phyloP scores from a whole-genome alignment of 1,139 yeast species.

The Suhomyces ambrosiae region DNA sequence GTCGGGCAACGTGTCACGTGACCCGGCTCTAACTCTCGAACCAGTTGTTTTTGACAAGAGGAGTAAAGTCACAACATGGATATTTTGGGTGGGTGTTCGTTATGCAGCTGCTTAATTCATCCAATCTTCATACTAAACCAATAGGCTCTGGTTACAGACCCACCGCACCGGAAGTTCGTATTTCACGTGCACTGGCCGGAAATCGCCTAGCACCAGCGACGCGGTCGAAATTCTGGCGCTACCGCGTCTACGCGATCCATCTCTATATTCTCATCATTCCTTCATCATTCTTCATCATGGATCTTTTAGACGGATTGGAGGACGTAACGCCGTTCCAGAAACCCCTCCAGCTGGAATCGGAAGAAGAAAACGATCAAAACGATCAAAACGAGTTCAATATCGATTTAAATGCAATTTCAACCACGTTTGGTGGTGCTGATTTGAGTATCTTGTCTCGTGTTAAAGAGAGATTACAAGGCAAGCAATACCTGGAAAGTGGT shows the following conservation, averaged over 20 bases:
- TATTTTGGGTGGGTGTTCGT: no score
- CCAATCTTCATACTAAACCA: no score
- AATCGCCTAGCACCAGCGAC: no score
- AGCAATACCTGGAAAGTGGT: conserved; percentile 4
- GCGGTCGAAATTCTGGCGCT: not conserved
- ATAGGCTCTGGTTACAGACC: no score
- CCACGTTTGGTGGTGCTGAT: conserved; percentile 13
- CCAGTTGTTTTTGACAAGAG: no score
- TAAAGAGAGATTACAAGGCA: conserved; percentile 20
- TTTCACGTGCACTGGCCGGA: no score
- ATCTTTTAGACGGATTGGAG: conserved; percentile 25
- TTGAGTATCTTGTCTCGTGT: conserved; percentile 21
- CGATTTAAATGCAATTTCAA: conserved; percentile 19
- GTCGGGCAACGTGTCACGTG: no score
- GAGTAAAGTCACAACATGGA: no score
- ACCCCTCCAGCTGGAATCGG: conserved; percentile 12
- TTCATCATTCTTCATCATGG: conserved; percentile 17
- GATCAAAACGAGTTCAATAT: conserved; percentile 17
- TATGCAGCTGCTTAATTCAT: no score
- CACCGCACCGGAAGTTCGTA: no score
- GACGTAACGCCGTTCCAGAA: conserved; percentile 15
- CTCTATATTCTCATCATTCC: not conserved
- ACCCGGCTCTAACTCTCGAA: no score
- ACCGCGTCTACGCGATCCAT: not conserved
- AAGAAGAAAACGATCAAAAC: conserved; percentile 15